phyloP scores from a whole-genome alignment of 139 green algal genomes.

The Edaphochlamys debaryana region DNA sequence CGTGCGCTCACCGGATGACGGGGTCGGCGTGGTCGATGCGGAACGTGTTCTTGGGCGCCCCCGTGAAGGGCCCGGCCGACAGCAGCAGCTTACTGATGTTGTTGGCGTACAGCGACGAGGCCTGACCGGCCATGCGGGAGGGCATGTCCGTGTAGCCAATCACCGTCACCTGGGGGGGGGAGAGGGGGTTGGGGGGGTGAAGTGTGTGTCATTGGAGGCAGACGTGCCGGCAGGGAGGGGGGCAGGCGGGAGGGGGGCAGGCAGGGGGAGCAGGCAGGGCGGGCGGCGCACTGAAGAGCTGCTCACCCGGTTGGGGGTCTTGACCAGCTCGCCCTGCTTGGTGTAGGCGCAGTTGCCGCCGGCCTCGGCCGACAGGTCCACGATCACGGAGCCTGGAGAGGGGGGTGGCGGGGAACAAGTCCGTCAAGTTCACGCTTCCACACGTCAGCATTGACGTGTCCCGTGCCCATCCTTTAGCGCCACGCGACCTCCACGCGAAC shows the following conservation, averaged over 20 bases:
- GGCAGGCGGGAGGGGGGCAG: no score
- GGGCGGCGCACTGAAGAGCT: no score
- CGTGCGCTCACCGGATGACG: conserved; percentile 68
- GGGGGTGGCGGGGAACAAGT: conserved; percentile 2
- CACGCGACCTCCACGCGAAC: no score
- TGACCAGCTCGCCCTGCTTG: conserved; percentile 35
- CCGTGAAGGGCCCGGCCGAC: conserved; percentile 83
- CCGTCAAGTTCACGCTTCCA: neutral
- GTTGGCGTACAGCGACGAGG: conserved; percentile 86
- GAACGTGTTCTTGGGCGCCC: conserved; percentile 75
- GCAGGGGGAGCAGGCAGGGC: no score
- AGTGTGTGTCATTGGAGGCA: no score
- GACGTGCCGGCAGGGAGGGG: no score
- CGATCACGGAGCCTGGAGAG: conserved; percentile 73
- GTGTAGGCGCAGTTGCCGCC: conserved; percentile 71
- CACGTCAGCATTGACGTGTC: no score
- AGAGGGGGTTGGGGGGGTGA: no score
- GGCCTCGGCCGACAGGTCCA: conserved; percentile 90
- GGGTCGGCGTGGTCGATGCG: conserved; percentile 86
- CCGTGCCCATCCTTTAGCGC: no score
- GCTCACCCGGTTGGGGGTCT: conserved; percentile 61
- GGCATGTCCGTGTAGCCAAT: conserved; percentile 94
- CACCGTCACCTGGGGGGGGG: no score
- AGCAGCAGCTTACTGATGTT: conserved; percentile 94
- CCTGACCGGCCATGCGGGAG: conserved; percentile 82